Evolutionary conservation across 176 grass and related monocot genomes (phyloP).

Genomic region (Cenchrus fungigraminus): DNA sequence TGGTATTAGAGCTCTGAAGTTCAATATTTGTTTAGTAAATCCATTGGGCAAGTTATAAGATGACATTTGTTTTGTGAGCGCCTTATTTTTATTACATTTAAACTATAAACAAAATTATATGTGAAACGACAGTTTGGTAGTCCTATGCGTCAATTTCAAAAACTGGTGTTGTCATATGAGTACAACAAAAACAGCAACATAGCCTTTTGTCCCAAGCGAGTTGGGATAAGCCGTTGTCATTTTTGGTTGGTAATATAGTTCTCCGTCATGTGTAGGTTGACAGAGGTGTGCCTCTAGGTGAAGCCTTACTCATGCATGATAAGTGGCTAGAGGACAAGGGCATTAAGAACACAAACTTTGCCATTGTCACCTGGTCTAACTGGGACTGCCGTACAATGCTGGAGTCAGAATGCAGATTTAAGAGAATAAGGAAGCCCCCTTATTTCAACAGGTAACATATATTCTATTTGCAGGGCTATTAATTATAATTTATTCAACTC

Average conservation of each 20-base stretch:
- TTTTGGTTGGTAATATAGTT: background rate
- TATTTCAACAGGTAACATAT: slow-evolving; percentile 83
- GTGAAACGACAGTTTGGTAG: slow-evolving; percentile 9
- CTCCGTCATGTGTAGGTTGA: slow-evolving; percentile 66
- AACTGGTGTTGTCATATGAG: background rate
- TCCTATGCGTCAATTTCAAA: background rate
- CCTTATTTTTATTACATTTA: background rate
- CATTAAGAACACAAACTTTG: slow-evolving; percentile 92
- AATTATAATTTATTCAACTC: slow-evolving; percentile 1
- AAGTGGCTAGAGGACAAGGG: slow-evolving; percentile 98
- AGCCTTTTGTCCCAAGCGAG: too few species aligned
- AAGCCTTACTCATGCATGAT: slow-evolving; percentile 98
- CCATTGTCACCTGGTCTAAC: slow-evolving; percentile 92
- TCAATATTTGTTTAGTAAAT: slow-evolving; percentile 31
- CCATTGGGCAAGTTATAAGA: background rate
- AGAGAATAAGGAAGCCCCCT: slow-evolving; percentile 90
- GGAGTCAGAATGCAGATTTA: slow-evolving; percentile 93
- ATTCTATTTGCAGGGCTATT: background rate
- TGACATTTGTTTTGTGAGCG: background rate
- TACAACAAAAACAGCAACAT: background rate
- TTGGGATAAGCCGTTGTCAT: too few species aligned
- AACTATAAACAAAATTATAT: background rate
- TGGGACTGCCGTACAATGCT: slow-evolving; percentile 97
- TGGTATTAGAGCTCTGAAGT: background rate
- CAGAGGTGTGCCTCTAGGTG: slow-evolving; percentile 92